Evolutionary conservation across 2,329 filamentous ascomycete genomes (phyloP).

Genomic region (Aspergillus sp.): DNA sequence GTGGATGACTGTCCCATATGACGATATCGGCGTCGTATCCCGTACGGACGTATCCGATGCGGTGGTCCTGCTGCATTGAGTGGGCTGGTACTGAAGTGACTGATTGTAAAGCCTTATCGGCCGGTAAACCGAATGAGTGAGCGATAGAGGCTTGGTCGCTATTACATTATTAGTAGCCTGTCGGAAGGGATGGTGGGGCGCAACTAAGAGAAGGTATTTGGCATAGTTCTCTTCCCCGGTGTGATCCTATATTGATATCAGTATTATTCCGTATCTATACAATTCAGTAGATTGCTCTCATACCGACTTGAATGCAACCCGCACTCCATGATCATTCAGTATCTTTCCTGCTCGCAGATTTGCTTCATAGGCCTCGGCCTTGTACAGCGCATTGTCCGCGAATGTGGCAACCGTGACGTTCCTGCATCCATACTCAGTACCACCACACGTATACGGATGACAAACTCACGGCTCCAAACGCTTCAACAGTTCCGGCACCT

Average conservation of each 20-base stretch:
- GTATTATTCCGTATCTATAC: not conserved
- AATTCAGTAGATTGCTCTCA: conserved; percentile 24
- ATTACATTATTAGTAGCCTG: not conserved
- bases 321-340: conserved; percentile 65
- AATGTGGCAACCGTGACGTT: conserved; percentile 62
- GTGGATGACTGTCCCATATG: conserved; percentile 65
- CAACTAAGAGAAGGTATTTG: conserved; percentile 31
- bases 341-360: conserved; percentile 68
- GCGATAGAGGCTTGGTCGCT: conserved; percentile 54
- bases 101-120: conserved; percentile 60
- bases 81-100: conserved; percentile 63
- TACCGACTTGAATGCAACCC: conserved; percentile 69
- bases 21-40: conserved; percentile 65
- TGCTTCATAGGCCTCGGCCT: conserved; percentile 65
- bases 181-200: not conserved
- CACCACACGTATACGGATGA: rapidly evolving
- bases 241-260: conserved; percentile 3
- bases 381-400: conserved; percentile 73
- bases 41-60: conserved; percentile 63
- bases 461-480: not conserved
- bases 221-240: conserved; percentile 7
- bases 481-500: conserved; percentile 61
- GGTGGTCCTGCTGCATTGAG: conserved; percentile 58
- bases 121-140: conserved; percentile 61
- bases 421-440: not conserved